Evolutionary conservation across 2,329 filamentous ascomycete genomes (phyloP), one percentile per base, ranked within the genome.

Genomic region (Fusarium sp.): DNA sequence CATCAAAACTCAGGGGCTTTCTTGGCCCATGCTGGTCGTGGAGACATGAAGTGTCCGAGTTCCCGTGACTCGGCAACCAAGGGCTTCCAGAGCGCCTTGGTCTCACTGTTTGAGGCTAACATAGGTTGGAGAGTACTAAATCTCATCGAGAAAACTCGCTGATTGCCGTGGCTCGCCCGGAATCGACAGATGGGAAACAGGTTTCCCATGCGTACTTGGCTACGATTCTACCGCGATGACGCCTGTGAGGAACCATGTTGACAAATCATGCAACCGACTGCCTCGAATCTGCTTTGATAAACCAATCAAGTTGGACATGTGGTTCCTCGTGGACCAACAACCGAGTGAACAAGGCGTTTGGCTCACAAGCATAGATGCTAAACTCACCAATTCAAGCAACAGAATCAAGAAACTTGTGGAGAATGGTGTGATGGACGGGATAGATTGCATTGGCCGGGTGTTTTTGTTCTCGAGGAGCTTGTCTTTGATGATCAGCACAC

Each of bases 321-420:
- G 13, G 6, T 4, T 25, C 11, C 11, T 9, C 13, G 3, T 11
- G 13, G 13, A n/a, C 37, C 5, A 25, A 37, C 17, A 37, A 14
- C 11, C 13, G 25, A 3, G 27, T 15, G 13, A 43, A 5, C 9
- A 57, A 50, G 32, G 52, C 44, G 54, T 36, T 43, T 44, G 38
- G 25, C 33, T 39, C 21, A 38, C n/a, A 21, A 25, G n/a, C 27
- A 19, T 25, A 3, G 13, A 50, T 39, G 14, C 33, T 33, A 41
- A 38, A n/a, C 13, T 35, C 9, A 8, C 19, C 11, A 37, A 19
- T 27, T 10, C 11, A 27, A 7, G 9, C 10, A 14, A n/a, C 14
- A 13, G 9, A 19, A 43, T 7, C 17, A 10, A 11, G 17, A 15
- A 50, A 3, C 23, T 27, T 41, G 19, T 19, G 23, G 5, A 19